A percentile compares a stretch with the other conserved stretches of the same genome.
These are phyloP conservation scores for Cercospora canescens DNA, from an alignment of 2,329 filamentous ascomycete genomes.

Conservation along the genomic window DNA sequence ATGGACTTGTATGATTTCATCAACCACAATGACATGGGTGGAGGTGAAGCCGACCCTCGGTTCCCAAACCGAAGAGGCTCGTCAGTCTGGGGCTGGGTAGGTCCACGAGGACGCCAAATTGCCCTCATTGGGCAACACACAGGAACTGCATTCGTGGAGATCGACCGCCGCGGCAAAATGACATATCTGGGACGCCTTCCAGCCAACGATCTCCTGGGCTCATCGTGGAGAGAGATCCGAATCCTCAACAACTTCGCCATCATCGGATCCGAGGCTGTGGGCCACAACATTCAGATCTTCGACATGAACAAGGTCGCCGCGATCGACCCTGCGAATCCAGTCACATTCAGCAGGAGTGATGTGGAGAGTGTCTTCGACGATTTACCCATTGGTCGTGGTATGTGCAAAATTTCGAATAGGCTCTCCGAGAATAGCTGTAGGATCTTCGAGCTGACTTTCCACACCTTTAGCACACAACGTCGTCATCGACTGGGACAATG, in stretches of 20 bases:
- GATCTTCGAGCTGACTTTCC: neutral
- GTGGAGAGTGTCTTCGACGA: slow-evolving; percentile 39
- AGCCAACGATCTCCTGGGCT: slow-evolving; percentile 37
- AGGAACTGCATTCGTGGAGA: slow-evolving; percentile 56
- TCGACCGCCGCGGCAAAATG: slow-evolving; percentile 51
- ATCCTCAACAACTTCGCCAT: slow-evolving; percentile 44
- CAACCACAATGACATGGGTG: slow-evolving; percentile 41
- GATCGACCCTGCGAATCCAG: slow-evolving; percentile 45
- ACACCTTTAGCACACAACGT: slow-evolving; percentile 50
- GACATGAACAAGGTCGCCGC: slow-evolving; percentile 59
- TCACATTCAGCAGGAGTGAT: slow-evolving; percentile 45
- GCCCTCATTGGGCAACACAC: slow-evolving; percentile 56
- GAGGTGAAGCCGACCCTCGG: slow-evolving; percentile 26
- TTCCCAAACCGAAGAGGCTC: slow-evolving; percentile 40
- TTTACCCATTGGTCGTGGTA: slow-evolving; percentile 5
- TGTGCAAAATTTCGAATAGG: neutral
- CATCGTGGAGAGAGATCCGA: slow-evolving; percentile 55
- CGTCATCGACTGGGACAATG: slow-evolving; percentile 51
- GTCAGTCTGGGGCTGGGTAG: slow-evolving; percentile 57
- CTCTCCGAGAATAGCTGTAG: neutral
- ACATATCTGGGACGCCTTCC: slow-evolving; percentile 55
- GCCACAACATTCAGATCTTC: slow-evolving; percentile 63
- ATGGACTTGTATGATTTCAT: slow-evolving; percentile 44
- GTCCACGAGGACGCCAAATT: slow-evolving; percentile 54
- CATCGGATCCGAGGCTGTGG: slow-evolving; percentile 46